A percentile compares a stretch with the other conserved stretches of the same genome.
These are phyloP conservation scores for Ambrosiella beaveri DNA, from an alignment of 2,329 filamentous ascomycete species.

Conservation along the genomic window DNA sequence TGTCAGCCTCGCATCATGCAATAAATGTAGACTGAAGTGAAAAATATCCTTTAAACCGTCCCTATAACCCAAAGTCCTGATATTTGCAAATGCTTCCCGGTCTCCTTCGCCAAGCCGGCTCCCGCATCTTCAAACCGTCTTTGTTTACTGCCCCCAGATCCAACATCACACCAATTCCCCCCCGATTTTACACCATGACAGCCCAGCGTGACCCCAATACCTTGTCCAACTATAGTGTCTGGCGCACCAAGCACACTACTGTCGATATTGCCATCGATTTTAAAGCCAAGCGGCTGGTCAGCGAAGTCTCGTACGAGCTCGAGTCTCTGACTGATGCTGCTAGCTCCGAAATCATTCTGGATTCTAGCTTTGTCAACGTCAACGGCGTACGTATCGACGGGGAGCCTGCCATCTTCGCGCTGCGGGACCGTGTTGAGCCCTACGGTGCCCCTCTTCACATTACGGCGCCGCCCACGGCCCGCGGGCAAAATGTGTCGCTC, in stretches of 20 bases:
- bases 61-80: background rate
- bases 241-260: constrained; percentile 67
- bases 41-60: background rate
- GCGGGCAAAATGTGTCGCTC: constrained; percentile 36
- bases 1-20: constrained; percentile 8
- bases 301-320: constrained; percentile 59
- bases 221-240: constrained; percentile 77
- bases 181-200: constrained; percentile 9
- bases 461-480: constrained; percentile 32
- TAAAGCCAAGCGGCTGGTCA: constrained; percentile 55
- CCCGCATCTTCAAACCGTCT: constrained; percentile 6
- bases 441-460: constrained; percentile 58
- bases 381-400: constrained; percentile 53
- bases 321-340: constrained; percentile 58
- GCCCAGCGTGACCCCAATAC: constrained; percentile 67
- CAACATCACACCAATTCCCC: background rate
- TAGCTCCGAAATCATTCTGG: constrained; percentile 64
- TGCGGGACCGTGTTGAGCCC: constrained; percentile 53
- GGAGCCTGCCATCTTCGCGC: constrained; percentile 44
- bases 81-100: constrained; percentile 10
- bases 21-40: too few species aligned
- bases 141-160: background rate
- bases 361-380: constrained; percentile 72
- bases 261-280: constrained; percentile 76
- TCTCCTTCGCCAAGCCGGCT: constrained; percentile 9